Base-by-base conservation (phyloP, 345 rosid genomes). In the Orychophragmus violaceus region DNA sequence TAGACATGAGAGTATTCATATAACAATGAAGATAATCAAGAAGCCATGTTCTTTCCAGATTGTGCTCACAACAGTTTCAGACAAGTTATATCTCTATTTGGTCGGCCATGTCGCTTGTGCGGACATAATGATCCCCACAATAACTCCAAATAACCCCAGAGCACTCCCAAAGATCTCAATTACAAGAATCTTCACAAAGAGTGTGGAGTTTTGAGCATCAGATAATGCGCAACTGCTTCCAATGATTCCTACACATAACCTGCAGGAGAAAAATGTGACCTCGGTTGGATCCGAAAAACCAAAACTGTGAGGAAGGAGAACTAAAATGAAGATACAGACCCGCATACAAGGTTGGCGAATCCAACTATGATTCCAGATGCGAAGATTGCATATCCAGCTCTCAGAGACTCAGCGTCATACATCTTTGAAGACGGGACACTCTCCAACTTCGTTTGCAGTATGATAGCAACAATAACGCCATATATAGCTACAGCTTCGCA, bases 311-410 rank as follows among this genome's bases (percentile, higher is more conserved):
- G 48, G 16, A 39, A 54, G 17, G 66, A 44, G 83, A 41, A 61
- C 3, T 74, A 45, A 59, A 78, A 55, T 65, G 8, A 75, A 70
- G 81, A 73, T 64, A 60, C 81, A 14, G 64, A 90, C 97, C 98
- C 97, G 74, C 98, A 93, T 45, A 90, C 90, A 74, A 94, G 96
- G 79, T 94, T 94, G 37, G 99, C 99, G 76, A 90, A 94, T 70
- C 97, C 98, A 66, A 94, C 99, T 22, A 94, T 91, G 62, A 90
- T 87, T 75, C 99, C 99, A 59, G 99, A 94, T n/a, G 99, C 97
- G 66, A 94, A 94, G 79, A 94, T 91, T 46, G 99, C 88, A 80
- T 91, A 91, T 78, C 99, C 99, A 45, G 99, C 99, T 87, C 97
- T 82, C 28, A 94, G 95, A 72, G 97, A 91, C 74, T 91, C 99